phyloP scores from a whole-genome alignment of 148 eudicot species.

The Vaccinium corymbosum region DNA sequence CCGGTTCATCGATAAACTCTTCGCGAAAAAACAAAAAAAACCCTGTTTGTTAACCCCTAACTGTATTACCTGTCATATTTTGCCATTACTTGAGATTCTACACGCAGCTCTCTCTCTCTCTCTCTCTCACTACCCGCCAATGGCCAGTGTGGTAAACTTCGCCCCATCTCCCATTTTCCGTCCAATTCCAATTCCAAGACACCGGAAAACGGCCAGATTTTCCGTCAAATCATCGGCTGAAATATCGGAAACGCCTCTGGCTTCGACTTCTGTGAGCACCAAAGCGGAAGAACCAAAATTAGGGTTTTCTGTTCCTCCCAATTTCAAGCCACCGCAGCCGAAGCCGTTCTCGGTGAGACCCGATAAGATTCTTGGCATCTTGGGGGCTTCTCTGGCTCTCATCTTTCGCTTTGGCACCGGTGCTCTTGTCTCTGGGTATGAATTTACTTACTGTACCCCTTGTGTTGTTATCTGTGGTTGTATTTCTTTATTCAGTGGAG shows the following conservation, averaged over 20 bases:
- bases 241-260: conserved; percentile 24
- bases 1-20: too few relatives aligned
- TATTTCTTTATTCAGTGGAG: neutral
- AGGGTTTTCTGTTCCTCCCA: conserved; percentile 32
- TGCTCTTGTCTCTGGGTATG: conserved; percentile 42
- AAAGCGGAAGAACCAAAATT: neutral
- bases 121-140: conserved; percentile 10
- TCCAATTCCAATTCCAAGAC: conserved; percentile 16
- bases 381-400: conserved; percentile 45
- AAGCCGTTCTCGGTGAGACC: conserved; percentile 37
- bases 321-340: conserved; percentile 45
- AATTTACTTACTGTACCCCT: neutral
- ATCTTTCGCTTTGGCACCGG: conserved; percentile 46
- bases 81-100: neutral
- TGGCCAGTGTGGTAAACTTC: conserved; percentile 41
- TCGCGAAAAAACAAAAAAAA: too few relatives aligned
- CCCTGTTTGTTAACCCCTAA: neutral
- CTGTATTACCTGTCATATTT: neutral
- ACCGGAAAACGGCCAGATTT: neutral
- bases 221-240: conserved; percentile 25
- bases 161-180: conserved; percentile 21
- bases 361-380: conserved; percentile 34
- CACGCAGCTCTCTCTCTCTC: neutral
- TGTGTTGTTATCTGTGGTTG: neutral
- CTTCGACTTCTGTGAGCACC: conserved; percentile 22